Conservation (phyloP, 257 asterid species). For the Solanum medicagineum region DNA sequence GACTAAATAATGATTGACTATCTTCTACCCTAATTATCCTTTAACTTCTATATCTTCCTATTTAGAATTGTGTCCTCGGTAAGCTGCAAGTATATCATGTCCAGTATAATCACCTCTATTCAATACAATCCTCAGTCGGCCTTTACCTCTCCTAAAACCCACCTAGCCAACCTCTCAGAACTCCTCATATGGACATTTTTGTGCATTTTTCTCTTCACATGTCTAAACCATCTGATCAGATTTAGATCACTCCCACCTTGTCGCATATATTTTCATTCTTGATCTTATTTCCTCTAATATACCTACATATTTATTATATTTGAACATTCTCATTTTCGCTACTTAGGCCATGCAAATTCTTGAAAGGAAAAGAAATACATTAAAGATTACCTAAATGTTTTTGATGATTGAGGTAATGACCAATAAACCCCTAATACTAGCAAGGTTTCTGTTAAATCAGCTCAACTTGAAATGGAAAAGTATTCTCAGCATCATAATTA, state of each 20-base stretch:
- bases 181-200: background rate
- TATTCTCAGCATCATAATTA: background rate
- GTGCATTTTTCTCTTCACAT: background rate
- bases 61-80: too few species aligned
- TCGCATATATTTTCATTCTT: background rate
- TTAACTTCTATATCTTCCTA: too few species aligned
- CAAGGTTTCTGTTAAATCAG: background rate
- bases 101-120: too few species aligned
- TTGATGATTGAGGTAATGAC: background rate
- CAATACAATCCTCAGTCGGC: background rate
- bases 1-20: background rate
- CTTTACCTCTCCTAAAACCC: background rate
- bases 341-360: background rate
- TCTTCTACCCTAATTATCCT: background rate
- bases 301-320: background rate
- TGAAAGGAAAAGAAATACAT: background rate
- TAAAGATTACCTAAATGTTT: background rate
- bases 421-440: background rate
- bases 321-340: background rate
- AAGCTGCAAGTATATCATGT: background rate
- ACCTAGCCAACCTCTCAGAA: too few species aligned
- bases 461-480: background rate
- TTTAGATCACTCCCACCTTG: background rate
- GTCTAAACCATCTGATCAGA: background rate
- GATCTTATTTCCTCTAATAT: background rate